phyloP scores from a whole-genome alignment of 1,139 yeast species.

The Hyphopichia fennica region DNA sequence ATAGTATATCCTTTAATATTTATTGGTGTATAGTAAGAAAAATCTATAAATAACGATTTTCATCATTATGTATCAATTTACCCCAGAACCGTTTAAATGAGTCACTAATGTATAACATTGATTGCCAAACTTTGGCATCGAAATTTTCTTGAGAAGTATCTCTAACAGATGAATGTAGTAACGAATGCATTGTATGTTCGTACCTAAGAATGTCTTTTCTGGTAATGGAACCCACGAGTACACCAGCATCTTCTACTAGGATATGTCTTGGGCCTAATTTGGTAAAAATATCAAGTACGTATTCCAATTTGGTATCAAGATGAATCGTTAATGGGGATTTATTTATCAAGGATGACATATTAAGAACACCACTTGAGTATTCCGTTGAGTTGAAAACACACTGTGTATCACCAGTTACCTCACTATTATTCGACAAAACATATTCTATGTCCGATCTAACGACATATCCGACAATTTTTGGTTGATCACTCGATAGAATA shows the following conservation, averaged over 20 bases:
- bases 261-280: constrained; percentile 80
- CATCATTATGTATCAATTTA: constrained; percentile 32
- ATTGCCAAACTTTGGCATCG: constrained; percentile 41
- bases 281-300: constrained; percentile 66
- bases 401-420: constrained; percentile 13
- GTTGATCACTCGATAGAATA: constrained; percentile 29
- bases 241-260: constrained; percentile 58
- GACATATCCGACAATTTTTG: constrained; percentile 37
- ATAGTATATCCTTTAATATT: not conserved
- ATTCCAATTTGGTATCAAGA: constrained; percentile 56
- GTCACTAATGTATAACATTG: constrained; percentile 23
- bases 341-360: constrained; percentile 50
- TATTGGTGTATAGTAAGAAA: not conserved
- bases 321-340: constrained; percentile 64
- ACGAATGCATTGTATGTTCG: constrained; percentile 36
- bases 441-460: constrained; percentile 33
- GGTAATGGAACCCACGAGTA: constrained; percentile 60
- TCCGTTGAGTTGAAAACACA: constrained; percentile 19
- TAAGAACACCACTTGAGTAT: constrained; percentile 12
- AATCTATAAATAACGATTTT: constrained; percentile 21
- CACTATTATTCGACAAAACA: constrained; percentile 17
- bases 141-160: constrained; percentile 18
- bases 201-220: constrained; percentile 67
- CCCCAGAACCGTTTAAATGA: constrained; percentile 27
- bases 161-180: constrained; percentile 13